Evolutionary conservation across 2,329 filamentous ascomycete genomes (phyloP).

Genomic region (Knufia fluminis): DNA sequence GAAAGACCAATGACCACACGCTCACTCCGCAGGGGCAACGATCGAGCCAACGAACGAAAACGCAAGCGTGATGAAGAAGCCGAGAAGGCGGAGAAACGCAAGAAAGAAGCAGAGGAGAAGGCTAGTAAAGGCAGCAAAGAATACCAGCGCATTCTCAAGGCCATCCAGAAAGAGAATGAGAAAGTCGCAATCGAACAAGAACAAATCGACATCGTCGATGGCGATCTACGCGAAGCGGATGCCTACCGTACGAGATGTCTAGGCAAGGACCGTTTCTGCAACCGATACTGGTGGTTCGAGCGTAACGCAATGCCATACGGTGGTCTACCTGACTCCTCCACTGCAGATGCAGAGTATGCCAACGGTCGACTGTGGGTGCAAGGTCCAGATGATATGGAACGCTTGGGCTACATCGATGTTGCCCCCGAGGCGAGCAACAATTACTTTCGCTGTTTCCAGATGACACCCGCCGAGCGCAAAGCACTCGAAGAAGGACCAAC

Average conservation of each 20-base stretch:
- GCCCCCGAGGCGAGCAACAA: slow-evolving; percentile 60
- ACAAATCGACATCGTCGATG: slow-evolving; percentile 75
- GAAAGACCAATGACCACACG: slow-evolving; percentile 51
- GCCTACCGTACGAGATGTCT: slow-evolving; percentile 82
- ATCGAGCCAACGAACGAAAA: slow-evolving; percentile 62
- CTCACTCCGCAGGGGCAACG: slow-evolving; percentile 53
- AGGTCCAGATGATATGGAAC: slow-evolving; percentile 81
- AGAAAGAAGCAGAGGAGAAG: slow-evolving; percentile 56
- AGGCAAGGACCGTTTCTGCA: slow-evolving; percentile 94
- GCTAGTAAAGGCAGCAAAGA: slow-evolving; percentile 75
- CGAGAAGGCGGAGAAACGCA: slow-evolving; percentile 59
- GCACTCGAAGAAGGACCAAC: slow-evolving; percentile 74
- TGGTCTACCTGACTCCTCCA: slow-evolving; percentile 80
- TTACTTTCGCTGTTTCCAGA: slow-evolving; percentile 67
- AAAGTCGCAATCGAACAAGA: slow-evolving; percentile 73
- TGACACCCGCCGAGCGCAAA: slow-evolving; percentile 80
- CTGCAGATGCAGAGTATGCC: slow-evolving; percentile 75
- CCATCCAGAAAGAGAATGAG: slow-evolving; percentile 79
- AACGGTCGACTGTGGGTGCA: slow-evolving; percentile 96
- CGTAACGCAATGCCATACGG: slow-evolving; percentile 95
- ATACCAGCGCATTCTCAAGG: slow-evolving; percentile 76
- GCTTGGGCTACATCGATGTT: slow-evolving; percentile 76
- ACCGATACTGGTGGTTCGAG: slow-evolving; percentile 98
- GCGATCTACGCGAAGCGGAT: slow-evolving; percentile 86
- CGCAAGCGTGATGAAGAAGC: slow-evolving; percentile 67